Conservation (phyloP, 768 basidiomycete genomes). For the Xerocomellus chrysenteron region DNA sequence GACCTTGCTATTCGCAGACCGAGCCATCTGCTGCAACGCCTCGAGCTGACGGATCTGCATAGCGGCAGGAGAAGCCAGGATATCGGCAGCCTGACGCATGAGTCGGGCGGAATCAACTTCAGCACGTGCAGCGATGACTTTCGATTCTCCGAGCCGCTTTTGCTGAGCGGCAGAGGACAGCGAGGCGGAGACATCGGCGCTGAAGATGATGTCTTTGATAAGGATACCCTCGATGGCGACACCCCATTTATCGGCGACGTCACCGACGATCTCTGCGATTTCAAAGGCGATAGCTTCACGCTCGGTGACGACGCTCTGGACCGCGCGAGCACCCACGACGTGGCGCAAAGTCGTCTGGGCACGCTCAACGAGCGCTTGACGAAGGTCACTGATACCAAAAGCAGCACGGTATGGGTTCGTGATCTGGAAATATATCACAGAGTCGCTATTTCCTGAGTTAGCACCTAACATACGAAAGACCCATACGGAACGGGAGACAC, state of each 20-base stretch:
- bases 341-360: constrained; percentile 96
- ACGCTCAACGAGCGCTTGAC: constrained; percentile 78
- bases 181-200: constrained; percentile 83
- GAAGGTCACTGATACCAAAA: constrained; percentile 89
- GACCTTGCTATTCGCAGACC: constrained; percentile 84
- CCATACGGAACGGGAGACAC: constrained; percentile 25
- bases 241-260: constrained; percentile 94
- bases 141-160: constrained; percentile 95
- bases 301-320: constrained; percentile 96
- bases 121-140: constrained; percentile 93
- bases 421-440: constrained; percentile 92
- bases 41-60: constrained; percentile 99
- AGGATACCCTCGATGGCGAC: constrained; percentile 95
- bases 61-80: constrained; percentile 89
- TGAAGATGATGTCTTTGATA: constrained; percentile 94
- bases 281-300: constrained; percentile 96
- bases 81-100: constrained; percentile 97
- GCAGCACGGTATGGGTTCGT: constrained; percentile 89
- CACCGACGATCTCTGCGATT: constrained; percentile 93
- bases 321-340: constrained; percentile 90
- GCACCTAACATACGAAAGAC: neutral
- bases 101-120: constrained; percentile 94
- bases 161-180: constrained; percentile 95
- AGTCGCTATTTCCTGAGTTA: constrained; percentile 54
- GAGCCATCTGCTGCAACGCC: constrained; percentile 93